Evolutionary conservation across 352 stramenopile species (phyloP).

Genomic region (Phytophthora lateralis): DNA sequence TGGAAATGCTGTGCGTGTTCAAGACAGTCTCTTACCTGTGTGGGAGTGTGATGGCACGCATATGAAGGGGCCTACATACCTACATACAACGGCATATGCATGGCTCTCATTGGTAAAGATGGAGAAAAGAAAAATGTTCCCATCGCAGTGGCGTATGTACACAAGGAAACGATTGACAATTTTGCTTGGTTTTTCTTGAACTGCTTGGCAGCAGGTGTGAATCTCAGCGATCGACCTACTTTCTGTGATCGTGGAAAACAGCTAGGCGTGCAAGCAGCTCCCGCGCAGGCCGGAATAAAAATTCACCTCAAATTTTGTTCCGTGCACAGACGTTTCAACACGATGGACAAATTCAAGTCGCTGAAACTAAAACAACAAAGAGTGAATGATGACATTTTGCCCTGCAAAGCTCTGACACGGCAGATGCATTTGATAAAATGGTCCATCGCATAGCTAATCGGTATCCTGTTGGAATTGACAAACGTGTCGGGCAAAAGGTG

Average conservation of each 20-base stretch:
- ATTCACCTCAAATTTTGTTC: slow-evolving; percentile 12
- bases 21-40: slow-evolving; percentile 12
- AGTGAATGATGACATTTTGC: too few relatives aligned
- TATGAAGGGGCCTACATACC: slow-evolving; percentile 21
- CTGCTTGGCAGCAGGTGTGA: slow-evolving; percentile 8
- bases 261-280: not conserved
- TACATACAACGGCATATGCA: slow-evolving; percentile 10
- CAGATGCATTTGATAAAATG: too few relatives aligned
- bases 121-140: slow-evolving; percentile 10
- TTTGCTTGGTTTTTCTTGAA: slow-evolving; percentile 17
- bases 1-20: too few relatives aligned
- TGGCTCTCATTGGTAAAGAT: slow-evolving; percentile 9
- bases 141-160: not conserved
- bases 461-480: too few relatives aligned
- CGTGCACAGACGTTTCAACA: slow-evolving; percentile 19
- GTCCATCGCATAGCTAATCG: too few relatives aligned
- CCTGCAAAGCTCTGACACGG: too few relatives aligned
- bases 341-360: slow-evolving; percentile 14
- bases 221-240: not conserved
- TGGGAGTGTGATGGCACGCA: slow-evolving; percentile 19
- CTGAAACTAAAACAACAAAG: too few relatives aligned
- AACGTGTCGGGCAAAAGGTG: too few relatives aligned
- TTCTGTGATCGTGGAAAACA: slow-evolving; percentile 14
- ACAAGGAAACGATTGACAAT: slow-evolving; percentile 14
- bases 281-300: not conserved